Evolutionary conservation across 208 protist genomes (phyloP).

Genomic region (Acanthamoeba lenticulata): DNA sequence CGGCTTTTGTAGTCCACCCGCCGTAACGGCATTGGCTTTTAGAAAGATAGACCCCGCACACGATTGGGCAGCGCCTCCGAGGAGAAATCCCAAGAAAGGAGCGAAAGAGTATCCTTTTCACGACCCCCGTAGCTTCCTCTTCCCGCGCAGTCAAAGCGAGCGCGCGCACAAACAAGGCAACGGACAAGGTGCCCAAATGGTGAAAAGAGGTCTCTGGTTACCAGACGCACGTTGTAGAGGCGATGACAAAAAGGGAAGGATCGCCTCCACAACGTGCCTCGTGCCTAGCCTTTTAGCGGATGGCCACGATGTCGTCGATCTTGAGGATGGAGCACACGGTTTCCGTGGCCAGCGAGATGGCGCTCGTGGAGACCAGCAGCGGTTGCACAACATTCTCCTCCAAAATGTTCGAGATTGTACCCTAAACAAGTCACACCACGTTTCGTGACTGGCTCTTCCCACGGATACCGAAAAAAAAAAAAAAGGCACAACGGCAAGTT

Average conservation of each 20-base stretch:
- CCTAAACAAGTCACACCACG: constrained; percentile 68
- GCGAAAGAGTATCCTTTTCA: too few relatives aligned
- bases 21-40: neutral
- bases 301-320: constrained; percentile 94
- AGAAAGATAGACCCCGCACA: neutral
- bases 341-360: constrained; percentile 97
- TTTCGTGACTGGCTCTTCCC: too few relatives aligned
- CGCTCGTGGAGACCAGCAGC: constrained; percentile 95
- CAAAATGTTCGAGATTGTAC: constrained; percentile 96
- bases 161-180: neutral
- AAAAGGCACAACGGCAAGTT: neutral
- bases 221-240: neutral
- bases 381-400: constrained; percentile 99
- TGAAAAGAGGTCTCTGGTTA: too few relatives aligned
- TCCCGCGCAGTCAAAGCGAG: too few relatives aligned
- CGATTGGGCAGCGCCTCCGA: neutral
- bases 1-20: neutral
- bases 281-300: neutral
- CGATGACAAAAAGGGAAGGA: too few relatives aligned
- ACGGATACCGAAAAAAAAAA: neutral
- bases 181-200: neutral
- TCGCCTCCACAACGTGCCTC: too few relatives aligned
- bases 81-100: neutral
- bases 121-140: too few relatives aligned
- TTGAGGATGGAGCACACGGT: constrained; percentile 99